Evolutionary conservation across 805 yeast species (phyloP), one percentile per base, ranked within the genome.

Genomic region (Yarrowia phangngaensis): DNA sequence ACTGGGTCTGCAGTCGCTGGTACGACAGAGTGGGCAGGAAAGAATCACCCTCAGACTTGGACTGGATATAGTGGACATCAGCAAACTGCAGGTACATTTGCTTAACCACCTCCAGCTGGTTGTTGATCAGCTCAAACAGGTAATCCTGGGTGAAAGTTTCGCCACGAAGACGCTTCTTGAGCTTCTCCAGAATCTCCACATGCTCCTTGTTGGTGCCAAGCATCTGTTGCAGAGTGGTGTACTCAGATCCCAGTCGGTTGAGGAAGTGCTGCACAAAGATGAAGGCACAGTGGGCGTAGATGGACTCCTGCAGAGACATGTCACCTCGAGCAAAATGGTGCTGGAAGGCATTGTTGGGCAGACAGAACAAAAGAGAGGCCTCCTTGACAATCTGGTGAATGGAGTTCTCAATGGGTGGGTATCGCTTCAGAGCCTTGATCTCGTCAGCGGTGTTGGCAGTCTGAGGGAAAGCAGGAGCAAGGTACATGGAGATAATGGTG

Each of bases 201-300:
- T 84, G 80, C 56, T 78, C 77, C 55, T 79, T 75, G 61, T 75
- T 74, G 38, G 76, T 67, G 56, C 80, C 82, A 52, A 89, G 72
- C 53, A 88, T 71, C 24, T 73, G 68, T 52, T 78, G 66, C 61
- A 90, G 72, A 35, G 86, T 75, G 56, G 73, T 77, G 66, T 84
- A 89, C 67, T 89, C 97, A 2, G 94, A 79, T 22, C 97, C 97
- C 62, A 90, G 74, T 63, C 97, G 77, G 71, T 92, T 92, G 66
- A 90, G 75, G 70, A 90, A 92, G 68, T 92, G 97, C 26, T 95
- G 82, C 43, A 87, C 95, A 63, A 92, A 90, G 53, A 87, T 84
- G 34, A 84, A 82, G 59, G 90, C 95, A 65, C 88, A 83, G 65
- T 90, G 97, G 34, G 97, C 94, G 64, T 92, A 92, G 51, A 88